Evolutionary conservation across 192 early-diverging fungal species (phyloP).

Genomic region (Jimgerdemannia lactiflua): DNA sequence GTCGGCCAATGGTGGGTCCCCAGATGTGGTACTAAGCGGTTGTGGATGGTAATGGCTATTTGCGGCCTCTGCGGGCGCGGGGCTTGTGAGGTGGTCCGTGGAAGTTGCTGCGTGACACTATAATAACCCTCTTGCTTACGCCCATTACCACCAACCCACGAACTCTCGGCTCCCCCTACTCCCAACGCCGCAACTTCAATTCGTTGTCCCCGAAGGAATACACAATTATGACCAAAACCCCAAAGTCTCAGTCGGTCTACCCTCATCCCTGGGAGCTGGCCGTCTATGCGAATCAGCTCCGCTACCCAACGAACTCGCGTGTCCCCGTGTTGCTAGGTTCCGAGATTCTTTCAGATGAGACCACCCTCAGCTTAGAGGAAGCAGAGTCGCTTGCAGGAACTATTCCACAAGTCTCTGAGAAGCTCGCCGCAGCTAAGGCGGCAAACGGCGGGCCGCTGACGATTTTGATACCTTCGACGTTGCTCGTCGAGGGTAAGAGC

Average conservation of each 20-base stretch:
- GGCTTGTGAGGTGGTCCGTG: too few relatives aligned
- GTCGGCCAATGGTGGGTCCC: too few relatives aligned
- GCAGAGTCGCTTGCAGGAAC: neutral
- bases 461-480: neutral
- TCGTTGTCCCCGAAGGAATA: too few relatives aligned
- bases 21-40: too few relatives aligned
- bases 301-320: slow-evolving; percentile 9
- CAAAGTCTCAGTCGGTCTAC: slow-evolving; percentile 5
- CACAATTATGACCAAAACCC: slow-evolving; percentile 7
- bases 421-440: neutral
- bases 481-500: too few relatives aligned
- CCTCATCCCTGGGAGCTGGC: slow-evolving; percentile 11
- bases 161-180: too few relatives aligned
- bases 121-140: too few relatives aligned
- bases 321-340: slow-evolving; percentile 13
- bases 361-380: neutral
- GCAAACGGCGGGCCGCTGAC: neutral
- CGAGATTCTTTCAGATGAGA: slow-evolving; percentile 13
- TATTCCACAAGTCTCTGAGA: neutral
- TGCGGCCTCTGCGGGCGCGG: too few relatives aligned
- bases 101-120: too few relatives aligned
- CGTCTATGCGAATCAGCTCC: slow-evolving; percentile 10
- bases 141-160: too few relatives aligned
- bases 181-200: too few relatives aligned
- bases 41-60: too few relatives aligned